These are phyloP conservation scores for Penicillium sp. DNA, from an alignment of 2,329 filamentous ascomycete species.

Conservation along the genomic window DNA sequence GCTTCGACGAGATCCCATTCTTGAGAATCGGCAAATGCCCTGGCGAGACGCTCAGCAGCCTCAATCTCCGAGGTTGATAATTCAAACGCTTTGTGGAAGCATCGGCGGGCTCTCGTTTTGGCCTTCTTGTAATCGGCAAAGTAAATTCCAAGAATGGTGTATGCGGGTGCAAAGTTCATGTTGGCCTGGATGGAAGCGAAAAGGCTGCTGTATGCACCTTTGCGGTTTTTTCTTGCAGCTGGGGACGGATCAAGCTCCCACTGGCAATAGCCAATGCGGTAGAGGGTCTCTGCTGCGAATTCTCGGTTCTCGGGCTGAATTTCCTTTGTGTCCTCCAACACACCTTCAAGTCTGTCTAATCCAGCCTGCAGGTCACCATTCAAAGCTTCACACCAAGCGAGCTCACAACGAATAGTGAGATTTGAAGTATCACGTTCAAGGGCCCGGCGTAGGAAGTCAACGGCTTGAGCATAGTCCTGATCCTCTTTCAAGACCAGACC, in stretches of 20 bases:
- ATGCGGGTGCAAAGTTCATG: constrained; percentile 83
- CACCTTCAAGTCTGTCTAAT: constrained; percentile 69
- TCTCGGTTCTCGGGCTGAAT: constrained; percentile 64
- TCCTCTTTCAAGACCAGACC: constrained; percentile 93
- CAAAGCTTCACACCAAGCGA: constrained; percentile 88
- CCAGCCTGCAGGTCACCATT: constrained; percentile 73
- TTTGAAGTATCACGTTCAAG: constrained; percentile 72
- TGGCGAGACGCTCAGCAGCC: constrained; percentile 83
- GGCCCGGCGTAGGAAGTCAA: constrained; percentile 77
- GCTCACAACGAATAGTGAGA: constrained; percentile 77
- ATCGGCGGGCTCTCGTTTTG: constrained; percentile 81
- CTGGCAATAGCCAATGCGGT: constrained; percentile 81
- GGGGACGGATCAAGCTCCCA: constrained; percentile 81
- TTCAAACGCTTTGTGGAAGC: constrained; percentile 95
- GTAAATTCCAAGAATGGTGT: constrained; percentile 86
- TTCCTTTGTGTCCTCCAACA: constrained; percentile 65
- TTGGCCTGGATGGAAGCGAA: constrained; percentile 82
- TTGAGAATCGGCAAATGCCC: constrained; percentile 80
- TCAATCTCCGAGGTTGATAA: constrained; percentile 82
- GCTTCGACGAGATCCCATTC: constrained; percentile 98
- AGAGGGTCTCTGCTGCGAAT: constrained; percentile 81
- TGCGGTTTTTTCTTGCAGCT: constrained; percentile 74
- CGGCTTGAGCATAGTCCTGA: constrained; percentile 80
- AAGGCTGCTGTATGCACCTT: constrained; percentile 81
- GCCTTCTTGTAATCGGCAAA: constrained; percentile 91